A percentile compares a stretch with the other conserved stretches of the same genome.
phyloP scores from a whole-genome alignment of 768 basidiomycete genomes.

The Agrocybe pediades region DNA sequence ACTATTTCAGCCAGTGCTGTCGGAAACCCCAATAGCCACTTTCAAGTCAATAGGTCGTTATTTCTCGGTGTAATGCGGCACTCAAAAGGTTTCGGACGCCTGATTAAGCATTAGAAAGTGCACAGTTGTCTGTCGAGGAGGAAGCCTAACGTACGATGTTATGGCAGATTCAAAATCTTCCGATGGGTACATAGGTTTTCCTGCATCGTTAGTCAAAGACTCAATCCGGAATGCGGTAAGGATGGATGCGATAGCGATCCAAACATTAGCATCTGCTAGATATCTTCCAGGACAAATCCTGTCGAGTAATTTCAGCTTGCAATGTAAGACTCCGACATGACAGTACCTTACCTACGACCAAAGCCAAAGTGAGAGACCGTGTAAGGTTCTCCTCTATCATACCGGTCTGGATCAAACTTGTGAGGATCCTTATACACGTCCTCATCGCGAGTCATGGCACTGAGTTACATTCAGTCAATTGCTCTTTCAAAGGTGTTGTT shows the following conservation, averaged over 20 bases:
- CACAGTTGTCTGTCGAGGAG: constrained; percentile 27
- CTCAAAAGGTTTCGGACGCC: background rate
- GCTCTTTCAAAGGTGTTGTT: background rate
- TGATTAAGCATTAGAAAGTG: constrained; percentile 26
- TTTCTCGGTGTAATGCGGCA: background rate
- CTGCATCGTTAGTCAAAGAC: constrained; percentile 13
- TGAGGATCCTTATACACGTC: constrained; percentile 24
- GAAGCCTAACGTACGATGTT: constrained; percentile 26
- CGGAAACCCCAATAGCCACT: too few species aligned
- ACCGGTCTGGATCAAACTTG: constrained; percentile 27
- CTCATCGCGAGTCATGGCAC: constrained; percentile 27
- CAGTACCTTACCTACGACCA: constrained; percentile 24
- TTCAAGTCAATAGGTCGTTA: too few species aligned
- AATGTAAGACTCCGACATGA: background rate
- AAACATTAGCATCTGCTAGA: constrained; percentile 43
- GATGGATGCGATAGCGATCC: constrained; percentile 28
- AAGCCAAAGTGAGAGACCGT: constrained; percentile 27
- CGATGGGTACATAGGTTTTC: constrained; percentile 30
- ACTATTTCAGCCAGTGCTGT: too few species aligned
- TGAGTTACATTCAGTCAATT: constrained; percentile 9
- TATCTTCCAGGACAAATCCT: constrained; percentile 42
- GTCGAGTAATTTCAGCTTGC: background rate
- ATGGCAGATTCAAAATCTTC: constrained; percentile 32
- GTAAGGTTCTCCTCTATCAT: constrained; percentile 26
- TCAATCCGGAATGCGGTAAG: constrained; percentile 30